Percentiles rank a stretch among this genome's conserved stretches.
phyloP scores from a whole-genome alignment of 257 asterid genomes.

The Solanum clarkiae region DNA sequence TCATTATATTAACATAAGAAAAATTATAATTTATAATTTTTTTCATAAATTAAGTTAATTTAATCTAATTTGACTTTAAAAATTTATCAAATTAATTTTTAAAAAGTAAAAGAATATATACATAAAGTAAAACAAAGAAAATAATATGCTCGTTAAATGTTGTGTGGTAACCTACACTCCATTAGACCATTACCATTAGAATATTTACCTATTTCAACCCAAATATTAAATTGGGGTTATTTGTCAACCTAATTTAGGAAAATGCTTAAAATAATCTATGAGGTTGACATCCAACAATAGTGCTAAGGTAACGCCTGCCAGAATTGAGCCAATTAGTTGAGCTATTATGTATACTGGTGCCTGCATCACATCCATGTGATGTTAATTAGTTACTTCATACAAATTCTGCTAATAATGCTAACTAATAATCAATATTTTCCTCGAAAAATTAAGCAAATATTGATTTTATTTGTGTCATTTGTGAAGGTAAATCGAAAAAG shows the following conservation, averaged over 20 bases:
- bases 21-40: neutral
- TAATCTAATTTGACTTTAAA: too few species aligned
- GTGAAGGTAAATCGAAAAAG: neutral
- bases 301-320: slow-evolving; percentile 42
- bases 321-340: slow-evolving; percentile 53
- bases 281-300: slow-evolving; percentile 31
- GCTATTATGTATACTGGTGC: slow-evolving; percentile 42
- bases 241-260: slow-evolving; percentile 10
- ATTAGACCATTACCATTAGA: neutral
- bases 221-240: neutral
- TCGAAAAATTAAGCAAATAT: neutral
- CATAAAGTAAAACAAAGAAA: neutral
- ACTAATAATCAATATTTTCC: neutral
- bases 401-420: neutral
- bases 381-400: neutral
- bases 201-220: neutral
- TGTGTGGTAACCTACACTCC: neutral
- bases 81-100: neutral
- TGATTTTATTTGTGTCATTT: neutral
- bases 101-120: neutral
- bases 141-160: neutral
- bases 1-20: too few species aligned
- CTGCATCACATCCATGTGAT: slow-evolving; percentile 12
- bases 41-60: neutral
- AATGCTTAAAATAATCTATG: slow-evolving; percentile 41